Evolutionary conservation across 2,329 filamentous ascomycete genomes (phyloP).

Genomic region (Phialocephala sp.): DNA sequence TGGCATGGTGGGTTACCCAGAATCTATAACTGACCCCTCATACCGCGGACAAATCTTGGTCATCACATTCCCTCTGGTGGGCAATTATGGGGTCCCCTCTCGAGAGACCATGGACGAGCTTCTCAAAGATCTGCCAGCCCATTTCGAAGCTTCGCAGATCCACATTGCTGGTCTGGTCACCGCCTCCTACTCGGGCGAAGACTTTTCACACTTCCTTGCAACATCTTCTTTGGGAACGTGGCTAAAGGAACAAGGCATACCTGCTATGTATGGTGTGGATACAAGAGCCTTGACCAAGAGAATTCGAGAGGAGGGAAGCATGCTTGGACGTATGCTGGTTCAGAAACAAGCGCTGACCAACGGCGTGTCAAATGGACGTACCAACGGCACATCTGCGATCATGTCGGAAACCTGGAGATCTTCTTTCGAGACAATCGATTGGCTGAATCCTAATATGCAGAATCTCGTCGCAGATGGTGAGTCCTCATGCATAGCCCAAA

Average conservation of each 20-base stretch:
- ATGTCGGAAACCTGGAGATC: constrained; percentile 51
- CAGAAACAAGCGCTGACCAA: constrained; percentile 61
- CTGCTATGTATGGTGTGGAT: constrained; percentile 94
- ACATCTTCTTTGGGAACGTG: constrained; percentile 89
- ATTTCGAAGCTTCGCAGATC: constrained; percentile 93
- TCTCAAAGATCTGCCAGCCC: constrained; percentile 81
- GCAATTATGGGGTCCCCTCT: constrained; percentile 96
- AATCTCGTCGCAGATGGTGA: constrained; percentile 96
- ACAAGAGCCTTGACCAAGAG: constrained; percentile 92
- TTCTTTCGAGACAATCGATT: constrained; percentile 81
- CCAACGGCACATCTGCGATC: constrained; percentile 46
- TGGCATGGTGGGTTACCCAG: constrained; percentile 98
- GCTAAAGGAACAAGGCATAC: constrained; percentile 94
- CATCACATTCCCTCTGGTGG: constrained; percentile 92
- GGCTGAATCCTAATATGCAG: constrained; percentile 89
- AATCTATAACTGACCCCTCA: constrained; percentile 87
- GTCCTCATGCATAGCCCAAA: constrained; percentile 44
- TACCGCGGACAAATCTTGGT: constrained; percentile 94
- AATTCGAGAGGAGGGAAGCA: constrained; percentile 92
- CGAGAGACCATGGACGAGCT: constrained; percentile 84
- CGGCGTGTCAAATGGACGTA: constrained; percentile 47
- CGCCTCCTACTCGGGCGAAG: constrained; percentile 90
- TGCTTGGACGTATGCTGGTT: constrained; percentile 89
- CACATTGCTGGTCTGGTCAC: constrained; percentile 92
- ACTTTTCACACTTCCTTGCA: constrained; percentile 94